Evolutionary conservation across 257 asterid species (phyloP), one percentile per base, ranked within the genome.

Genomic region (Solanum clarkiae): DNA sequence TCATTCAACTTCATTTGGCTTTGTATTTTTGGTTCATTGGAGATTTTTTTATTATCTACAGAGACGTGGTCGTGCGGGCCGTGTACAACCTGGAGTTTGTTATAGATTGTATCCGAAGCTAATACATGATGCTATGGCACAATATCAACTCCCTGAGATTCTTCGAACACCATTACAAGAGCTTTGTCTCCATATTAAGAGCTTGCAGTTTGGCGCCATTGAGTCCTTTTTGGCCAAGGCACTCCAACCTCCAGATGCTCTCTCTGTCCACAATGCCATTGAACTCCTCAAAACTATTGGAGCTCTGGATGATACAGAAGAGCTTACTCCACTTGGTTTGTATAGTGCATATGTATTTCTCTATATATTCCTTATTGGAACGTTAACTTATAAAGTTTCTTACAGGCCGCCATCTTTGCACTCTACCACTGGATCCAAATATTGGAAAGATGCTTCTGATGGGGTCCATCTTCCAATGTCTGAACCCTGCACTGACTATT

Each of bases 31-130:
- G 81, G 63, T 70, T 57, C 12, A 65, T 24, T 84, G 66, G 81
- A 51, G 62, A 80, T 22, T 32, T 88, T 88, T 63, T 55, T 8
- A 9, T 86, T 36, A 54, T 84, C 86, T 87, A 85, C 91, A 96
- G 99, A 94, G 99, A 84, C 98, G 98, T 71, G 99, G 99, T 81
- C 97, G 99, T 82, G 99, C 99, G 1, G 98, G 98, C 65, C 99
- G 98, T 86, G 98, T 96, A 83, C 96, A 93, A 87, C 97, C 99
- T 84, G 99, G 99, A 74, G 94, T 95, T 86, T 96, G 99, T 91
- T 96, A 93, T 84, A 89, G 99, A 84, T 85, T 96, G 84, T 96
- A 91, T 86, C 99, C 98, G 24, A 95, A 92, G 91, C 85, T 96
- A 75, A 92, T 96, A 68, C 85, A 93, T 59, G 99, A 95, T 84